These are phyloP conservation scores for Oryza brachyantha DNA, from an alignment of 176 grass and related monocot genomes.

Conservation along the genomic window DNA sequence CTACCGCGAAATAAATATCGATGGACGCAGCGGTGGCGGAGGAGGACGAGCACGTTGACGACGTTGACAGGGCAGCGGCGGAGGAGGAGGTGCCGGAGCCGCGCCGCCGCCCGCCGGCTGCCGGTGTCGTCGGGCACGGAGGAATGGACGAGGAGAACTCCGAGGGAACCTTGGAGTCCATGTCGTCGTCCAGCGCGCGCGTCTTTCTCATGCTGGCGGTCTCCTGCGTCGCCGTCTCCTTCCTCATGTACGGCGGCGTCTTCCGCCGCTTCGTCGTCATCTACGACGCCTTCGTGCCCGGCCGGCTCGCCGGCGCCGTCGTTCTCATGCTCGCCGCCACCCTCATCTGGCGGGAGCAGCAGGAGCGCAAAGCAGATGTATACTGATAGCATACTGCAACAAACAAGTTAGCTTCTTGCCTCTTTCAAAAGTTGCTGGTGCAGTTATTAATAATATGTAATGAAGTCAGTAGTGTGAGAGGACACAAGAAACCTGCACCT, in stretches of 20 bases:
- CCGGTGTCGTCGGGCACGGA: not conserved
- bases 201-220: not conserved
- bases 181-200: not conserved
- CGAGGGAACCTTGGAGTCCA: not conserved
- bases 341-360: not conserved
- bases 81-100: not conserved
- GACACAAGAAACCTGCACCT: not conserved
- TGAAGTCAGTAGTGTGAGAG: too few relatives aligned
- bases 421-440: not conserved
- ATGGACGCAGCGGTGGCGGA: too few relatives aligned
- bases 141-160: too few relatives aligned
- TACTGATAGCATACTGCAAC: too few relatives aligned
- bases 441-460: not conserved
- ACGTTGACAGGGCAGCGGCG: not conserved
- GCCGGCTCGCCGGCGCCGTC: not conserved
- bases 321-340: not conserved
- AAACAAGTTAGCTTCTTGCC: too few relatives aligned
- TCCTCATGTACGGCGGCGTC: not conserved
- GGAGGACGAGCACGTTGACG: not conserved
- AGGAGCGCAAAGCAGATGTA: not conserved
- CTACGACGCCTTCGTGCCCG: too few relatives aligned
- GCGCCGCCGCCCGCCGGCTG: too few relatives aligned
- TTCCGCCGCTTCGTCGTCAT: not conserved
- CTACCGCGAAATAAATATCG: too few relatives aligned
- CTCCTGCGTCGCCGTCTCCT: not conserved